These are phyloP conservation scores for Sideroxylon spinosum DNA, from an alignment of 179 eudicot genomes.

Conservation along the genomic window DNA sequence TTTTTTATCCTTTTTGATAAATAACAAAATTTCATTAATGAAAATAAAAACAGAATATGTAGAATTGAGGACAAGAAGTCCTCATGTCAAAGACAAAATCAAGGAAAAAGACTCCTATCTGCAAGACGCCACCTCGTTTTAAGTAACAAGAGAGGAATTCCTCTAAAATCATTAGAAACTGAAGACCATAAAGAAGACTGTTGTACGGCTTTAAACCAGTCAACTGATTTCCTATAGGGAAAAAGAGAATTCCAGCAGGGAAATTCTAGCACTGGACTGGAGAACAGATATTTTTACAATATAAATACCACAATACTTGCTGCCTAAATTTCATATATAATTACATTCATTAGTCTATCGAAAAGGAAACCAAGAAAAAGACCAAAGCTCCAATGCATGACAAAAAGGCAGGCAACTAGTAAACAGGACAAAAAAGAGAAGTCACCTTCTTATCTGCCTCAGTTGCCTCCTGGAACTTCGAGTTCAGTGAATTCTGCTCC, in stretches of 20 bases:
- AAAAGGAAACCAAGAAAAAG: background rate
- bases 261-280: background rate
- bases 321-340: background rate
- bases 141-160: no score
- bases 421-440: background rate
- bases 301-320: background rate
- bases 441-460: conserved; percentile 79
- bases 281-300: background rate
- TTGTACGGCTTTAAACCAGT: no score
- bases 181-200: no score
- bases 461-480: conserved; percentile 85
- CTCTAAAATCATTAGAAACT: no score
- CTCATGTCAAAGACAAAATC: no score
- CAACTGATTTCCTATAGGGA: background rate
- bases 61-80: no score
- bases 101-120: no score
- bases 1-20: no score
- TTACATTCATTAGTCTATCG: background rate
- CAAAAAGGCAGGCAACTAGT: background rate
- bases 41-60: no score
- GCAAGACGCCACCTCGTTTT: no score
- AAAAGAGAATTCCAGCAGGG: background rate
- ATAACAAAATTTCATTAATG: no score
- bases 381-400: conserved; percentile 4
- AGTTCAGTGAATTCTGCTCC: conserved; percentile 78